These are phyloP conservation scores for Neoconidiobolus thromboides DNA, from an alignment of 371 early-diverging fungal genomes.

Conservation along the genomic window DNA sequence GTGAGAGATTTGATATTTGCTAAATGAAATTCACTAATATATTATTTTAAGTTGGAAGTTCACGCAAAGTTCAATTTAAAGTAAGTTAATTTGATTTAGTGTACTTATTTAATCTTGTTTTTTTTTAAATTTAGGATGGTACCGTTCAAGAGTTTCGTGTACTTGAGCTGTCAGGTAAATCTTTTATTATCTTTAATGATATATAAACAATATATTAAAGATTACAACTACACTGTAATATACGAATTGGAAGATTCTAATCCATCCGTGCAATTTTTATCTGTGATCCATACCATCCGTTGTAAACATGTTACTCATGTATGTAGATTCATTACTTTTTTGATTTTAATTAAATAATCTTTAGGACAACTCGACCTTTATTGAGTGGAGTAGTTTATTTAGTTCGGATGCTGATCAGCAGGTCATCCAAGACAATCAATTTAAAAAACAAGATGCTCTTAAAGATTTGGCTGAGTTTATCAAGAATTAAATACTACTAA, in stretches of 20 bases:
- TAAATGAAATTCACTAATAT: neutral
- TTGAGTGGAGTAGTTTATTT: slow-evolving; percentile 39
- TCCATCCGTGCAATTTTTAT: slow-evolving; percentile 26
- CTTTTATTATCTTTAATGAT: neutral
- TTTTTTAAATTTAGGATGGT: neutral
- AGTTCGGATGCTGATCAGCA: slow-evolving; percentile 26
- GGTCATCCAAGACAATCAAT: slow-evolving; percentile 34
- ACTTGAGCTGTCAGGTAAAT: slow-evolving; percentile 1
- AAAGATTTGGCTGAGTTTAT: slow-evolving; percentile 16
- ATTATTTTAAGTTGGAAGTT: neutral
- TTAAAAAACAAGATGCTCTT: slow-evolving; percentile 44
- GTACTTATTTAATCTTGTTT: neutral
- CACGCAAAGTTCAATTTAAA: slow-evolving; percentile 2
- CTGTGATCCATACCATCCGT: slow-evolving; percentile 32
- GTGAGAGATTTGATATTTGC: neutral
- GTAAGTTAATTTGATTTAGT: neutral
- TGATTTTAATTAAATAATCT: neutral
- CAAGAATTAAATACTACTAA: no score
- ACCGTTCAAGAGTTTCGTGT: neutral
- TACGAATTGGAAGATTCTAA: slow-evolving; percentile 37
- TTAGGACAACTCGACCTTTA: slow-evolving; percentile 34
- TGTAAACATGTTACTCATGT: slow-evolving; percentile 23
- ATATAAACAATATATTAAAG: slow-evolving; percentile 8
- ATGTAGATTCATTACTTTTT: neutral
- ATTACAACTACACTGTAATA: slow-evolving; percentile 25